Conservation (phyloP, 2,329 filamentous ascomycete genomes). For the Cladosporium sp. region DNA sequence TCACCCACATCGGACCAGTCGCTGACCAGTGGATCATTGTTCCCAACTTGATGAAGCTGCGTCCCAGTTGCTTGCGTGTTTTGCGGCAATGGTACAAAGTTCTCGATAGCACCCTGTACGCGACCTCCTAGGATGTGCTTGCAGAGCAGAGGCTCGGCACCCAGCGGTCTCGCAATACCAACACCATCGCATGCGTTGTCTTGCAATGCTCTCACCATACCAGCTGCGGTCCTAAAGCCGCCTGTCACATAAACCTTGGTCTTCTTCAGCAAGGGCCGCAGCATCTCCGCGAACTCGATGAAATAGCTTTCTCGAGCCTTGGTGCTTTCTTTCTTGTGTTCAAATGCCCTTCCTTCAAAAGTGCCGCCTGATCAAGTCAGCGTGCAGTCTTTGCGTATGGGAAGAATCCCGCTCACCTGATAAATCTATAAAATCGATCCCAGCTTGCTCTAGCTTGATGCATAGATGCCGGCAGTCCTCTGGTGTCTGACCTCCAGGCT, state of each 20-base stretch:
- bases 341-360: conserved; percentile 37
- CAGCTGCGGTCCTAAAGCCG: conserved; percentile 27
- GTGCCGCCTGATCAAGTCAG: conserved; percentile 44
- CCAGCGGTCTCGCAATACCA: conserved; percentile 27
- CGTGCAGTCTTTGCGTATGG: not conserved
- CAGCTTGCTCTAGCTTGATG: conserved; percentile 20
- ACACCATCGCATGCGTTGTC: conserved; percentile 25
- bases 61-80: conserved; percentile 29
- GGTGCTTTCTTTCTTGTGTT: conserved; percentile 28
- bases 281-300: conserved; percentile 28
- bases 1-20: conserved; percentile 30
- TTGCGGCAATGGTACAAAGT: conserved; percentile 26
- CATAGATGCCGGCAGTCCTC: conserved; percentile 26
- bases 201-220: conserved; percentile 25
- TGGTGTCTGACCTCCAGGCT: conserved; percentile 23
- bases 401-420: conserved; percentile 18
- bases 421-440: conserved; percentile 26
- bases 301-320: conserved; percentile 27
- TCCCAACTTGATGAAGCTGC: conserved; percentile 28
- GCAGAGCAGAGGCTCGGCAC: conserved; percentile 27
- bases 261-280: conserved; percentile 26
- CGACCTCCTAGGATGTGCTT: conserved; percentile 26
- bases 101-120: conserved; percentile 27
- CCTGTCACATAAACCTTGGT: conserved; percentile 30
- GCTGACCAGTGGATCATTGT: conserved; percentile 23